These are phyloP conservation scores for Alternaria arbusti DNA, from an alignment of 2,329 filamentous ascomycete genomes.

Conservation along the genomic window DNA sequence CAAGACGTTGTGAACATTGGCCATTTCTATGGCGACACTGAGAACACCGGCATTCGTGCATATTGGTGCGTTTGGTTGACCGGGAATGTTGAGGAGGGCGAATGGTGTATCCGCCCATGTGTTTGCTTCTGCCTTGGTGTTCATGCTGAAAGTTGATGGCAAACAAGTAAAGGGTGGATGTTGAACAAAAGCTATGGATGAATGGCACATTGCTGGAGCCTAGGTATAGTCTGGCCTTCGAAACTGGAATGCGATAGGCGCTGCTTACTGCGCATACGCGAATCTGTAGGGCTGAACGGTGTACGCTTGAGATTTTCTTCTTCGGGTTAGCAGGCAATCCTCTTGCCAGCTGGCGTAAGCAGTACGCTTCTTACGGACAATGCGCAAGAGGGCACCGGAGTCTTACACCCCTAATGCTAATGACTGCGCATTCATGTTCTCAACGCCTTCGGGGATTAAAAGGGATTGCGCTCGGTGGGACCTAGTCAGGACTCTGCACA, in stretches of 20 bases:
- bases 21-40: constrained; percentile 40
- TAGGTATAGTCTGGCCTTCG: background rate
- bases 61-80: constrained; percentile 7
- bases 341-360: background rate
- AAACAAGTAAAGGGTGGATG: background rate
- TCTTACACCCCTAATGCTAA: background rate
- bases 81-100: constrained; percentile 17
- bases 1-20: constrained; percentile 45
- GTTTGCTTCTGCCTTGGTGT: background rate
- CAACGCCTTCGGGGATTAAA: background rate
- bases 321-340: background rate
- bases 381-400: background rate
- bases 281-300: background rate
- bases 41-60: constrained; percentile 43
- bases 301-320: background rate
- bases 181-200: too few species aligned
- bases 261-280: background rate
- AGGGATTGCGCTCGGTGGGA: background rate
- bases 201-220: background rate
- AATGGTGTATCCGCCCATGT: constrained; percentile 22
- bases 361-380: constrained; percentile 2
- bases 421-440: background rate
- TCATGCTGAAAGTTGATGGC: background rate
- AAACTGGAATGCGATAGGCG: background rate
- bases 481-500: background rate